These are phyloP conservation scores for Cyclotella sp. DNA, from an alignment of 108 stramenopile genomes.

Conservation along the genomic window DNA sequence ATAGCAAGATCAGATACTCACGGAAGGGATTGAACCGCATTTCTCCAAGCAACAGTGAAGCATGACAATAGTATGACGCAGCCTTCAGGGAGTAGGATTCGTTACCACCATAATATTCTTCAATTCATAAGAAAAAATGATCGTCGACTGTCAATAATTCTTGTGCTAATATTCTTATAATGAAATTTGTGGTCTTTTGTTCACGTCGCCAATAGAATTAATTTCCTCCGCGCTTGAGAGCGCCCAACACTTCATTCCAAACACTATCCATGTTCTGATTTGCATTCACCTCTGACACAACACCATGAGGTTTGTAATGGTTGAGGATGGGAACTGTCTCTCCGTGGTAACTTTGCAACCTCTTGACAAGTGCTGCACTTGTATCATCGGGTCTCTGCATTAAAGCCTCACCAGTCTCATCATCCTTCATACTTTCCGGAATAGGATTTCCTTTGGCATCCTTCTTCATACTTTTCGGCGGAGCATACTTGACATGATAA, in stretches of 20 bases:
- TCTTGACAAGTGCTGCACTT: constrained; percentile 84
- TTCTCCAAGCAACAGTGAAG: constrained; percentile 26
- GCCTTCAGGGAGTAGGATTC: too few relatives aligned
- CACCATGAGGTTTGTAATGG: constrained; percentile 91
- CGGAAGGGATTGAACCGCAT: constrained; percentile 17
- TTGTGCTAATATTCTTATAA: too few relatives aligned
- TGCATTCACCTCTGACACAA: constrained; percentile 89
- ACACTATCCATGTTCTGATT: constrained; percentile 92
- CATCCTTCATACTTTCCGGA: constrained; percentile 86
- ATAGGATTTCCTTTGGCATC: constrained; percentile 69
- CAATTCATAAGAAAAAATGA: too few relatives aligned
- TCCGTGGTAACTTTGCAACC: constrained; percentile 93
- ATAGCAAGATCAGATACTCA: background rate
- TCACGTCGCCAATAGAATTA: background rate
- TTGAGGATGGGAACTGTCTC: constrained; percentile 97
- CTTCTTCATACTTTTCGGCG: constrained; percentile 86
- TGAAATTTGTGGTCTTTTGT: background rate
- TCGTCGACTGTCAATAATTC: too few relatives aligned
- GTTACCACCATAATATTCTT: too few relatives aligned
- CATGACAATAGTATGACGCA: background rate
- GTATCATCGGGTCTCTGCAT: constrained; percentile 98
- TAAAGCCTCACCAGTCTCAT: constrained; percentile 94
- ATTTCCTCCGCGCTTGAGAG: constrained; percentile 60
- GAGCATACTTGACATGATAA: constrained; percentile 98
- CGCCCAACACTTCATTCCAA: constrained; percentile 78